Evolutionary conservation across 23 red algal genomes (phyloP).

Genomic region (Rhodosorus marinus): DNA sequence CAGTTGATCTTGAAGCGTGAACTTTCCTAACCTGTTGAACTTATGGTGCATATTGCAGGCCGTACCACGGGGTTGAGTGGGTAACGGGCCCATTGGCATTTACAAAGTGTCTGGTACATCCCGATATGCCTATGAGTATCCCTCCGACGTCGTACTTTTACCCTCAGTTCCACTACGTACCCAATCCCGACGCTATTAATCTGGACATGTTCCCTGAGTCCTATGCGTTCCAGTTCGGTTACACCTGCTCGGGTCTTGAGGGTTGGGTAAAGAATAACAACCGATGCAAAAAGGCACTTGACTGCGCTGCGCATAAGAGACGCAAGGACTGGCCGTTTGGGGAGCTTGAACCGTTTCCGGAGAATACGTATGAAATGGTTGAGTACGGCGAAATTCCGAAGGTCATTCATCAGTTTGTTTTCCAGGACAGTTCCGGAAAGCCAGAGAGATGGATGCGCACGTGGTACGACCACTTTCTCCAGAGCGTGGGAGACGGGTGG

Average conservation of each 20-base stretch:
- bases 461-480: conserved; percentile 22
- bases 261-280: conserved; percentile 42
- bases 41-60: no score
- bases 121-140: conserved; percentile 30
- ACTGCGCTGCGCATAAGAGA: conserved; percentile 17
- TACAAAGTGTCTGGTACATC: conserved; percentile 32
- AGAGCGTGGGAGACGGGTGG: neutral
- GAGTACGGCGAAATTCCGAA: conserved; percentile 1
- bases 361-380: neutral
- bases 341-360: conserved; percentile 20
- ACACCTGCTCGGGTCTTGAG: conserved; percentile 38
- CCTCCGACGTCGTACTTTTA: conserved; percentile 27
- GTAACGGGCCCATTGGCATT: conserved; percentile 42
- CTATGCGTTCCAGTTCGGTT: conserved; percentile 56
- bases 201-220: conserved; percentile 24
- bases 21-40: no score
- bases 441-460: conserved; percentile 27
- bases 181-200: conserved; percentile 34
- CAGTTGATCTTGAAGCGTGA: no score
- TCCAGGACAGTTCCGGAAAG: neutral
- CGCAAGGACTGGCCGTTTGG: conserved; percentile 16
- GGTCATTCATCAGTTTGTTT: conserved; percentile 39
- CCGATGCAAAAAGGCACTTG: conserved; percentile 17
- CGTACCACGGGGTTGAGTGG: conserved; percentile 54
- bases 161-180: conserved; percentile 49